Percentiles rank a stretch among this genome's conserved stretches.
phyloP scores from a whole-genome alignment of 768 basidiomycete genomes.

The Trametes gibbosa region DNA sequence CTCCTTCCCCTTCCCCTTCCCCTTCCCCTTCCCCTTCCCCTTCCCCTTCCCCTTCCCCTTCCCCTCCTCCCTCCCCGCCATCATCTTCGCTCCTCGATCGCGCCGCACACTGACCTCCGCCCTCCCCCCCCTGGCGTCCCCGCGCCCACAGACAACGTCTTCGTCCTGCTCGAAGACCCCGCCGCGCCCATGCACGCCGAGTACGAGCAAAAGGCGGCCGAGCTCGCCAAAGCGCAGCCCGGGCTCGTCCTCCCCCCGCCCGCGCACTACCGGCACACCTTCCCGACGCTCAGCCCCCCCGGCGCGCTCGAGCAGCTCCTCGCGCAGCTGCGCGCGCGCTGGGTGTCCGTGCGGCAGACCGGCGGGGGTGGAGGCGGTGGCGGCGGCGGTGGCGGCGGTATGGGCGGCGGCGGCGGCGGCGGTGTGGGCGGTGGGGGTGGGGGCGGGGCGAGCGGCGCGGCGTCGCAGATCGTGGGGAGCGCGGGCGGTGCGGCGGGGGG shows the following conservation, averaged over 20 bases:
- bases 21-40: not conserved
- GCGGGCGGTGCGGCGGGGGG: no score
- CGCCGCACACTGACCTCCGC: no score
- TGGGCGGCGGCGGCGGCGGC: no score
- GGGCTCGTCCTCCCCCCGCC: slow-evolving; percentile 27
- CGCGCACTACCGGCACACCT: slow-evolving; percentile 71
- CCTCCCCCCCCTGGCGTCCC: no score
- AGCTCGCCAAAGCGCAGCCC: slow-evolving; percentile 12
- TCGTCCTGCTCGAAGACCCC: slow-evolving; percentile 77
- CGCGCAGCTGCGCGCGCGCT: slow-evolving; percentile 69
- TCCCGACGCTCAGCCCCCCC: slow-evolving; percentile 71
- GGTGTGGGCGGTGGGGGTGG: no score
- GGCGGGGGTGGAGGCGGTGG: no score
- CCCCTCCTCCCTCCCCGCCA: no score
- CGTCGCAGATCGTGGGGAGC: no score
- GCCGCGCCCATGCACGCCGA: slow-evolving; percentile 67
- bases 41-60: not conserved
- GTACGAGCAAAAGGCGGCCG: slow-evolving; percentile 42
- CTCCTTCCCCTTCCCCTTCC: not conserved
- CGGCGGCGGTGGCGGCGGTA: no score
- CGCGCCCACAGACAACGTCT: slow-evolving; percentile 61
- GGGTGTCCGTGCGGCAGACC: slow-evolving; percentile 66
- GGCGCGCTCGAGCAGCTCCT: slow-evolving; percentile 74
- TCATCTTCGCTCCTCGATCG: no score
- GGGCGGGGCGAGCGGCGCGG: no score